A percentile compares a stretch with the other conserved stretches of the same genome.
These are phyloP conservation scores for Dictyostelium capitatum DNA, from an alignment of 78 protist species.

Conservation along the genomic window DNA sequence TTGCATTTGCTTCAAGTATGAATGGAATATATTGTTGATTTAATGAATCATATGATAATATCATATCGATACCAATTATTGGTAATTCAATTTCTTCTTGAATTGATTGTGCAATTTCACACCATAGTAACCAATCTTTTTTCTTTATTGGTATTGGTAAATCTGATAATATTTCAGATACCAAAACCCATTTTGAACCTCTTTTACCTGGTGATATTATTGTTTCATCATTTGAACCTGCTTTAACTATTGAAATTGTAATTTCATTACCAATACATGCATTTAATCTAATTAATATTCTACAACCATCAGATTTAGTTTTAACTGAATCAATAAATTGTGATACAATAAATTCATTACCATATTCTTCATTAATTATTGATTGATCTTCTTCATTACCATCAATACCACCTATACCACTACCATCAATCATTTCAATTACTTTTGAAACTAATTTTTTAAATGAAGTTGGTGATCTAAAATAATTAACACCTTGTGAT, in stretches of 20 bases:
- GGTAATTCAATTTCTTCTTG: constrained; percentile 26
- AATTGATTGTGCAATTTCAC: constrained; percentile 11
- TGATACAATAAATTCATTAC: constrained; percentile 1
- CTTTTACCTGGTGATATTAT: constrained; percentile 45
- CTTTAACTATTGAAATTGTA: constrained; percentile 30
- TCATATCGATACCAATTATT: constrained; percentile 56
- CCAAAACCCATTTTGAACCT: constrained; percentile 29
- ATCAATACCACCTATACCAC: too few species aligned
- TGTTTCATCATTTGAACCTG: not conserved
- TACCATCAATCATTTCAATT: not conserved
- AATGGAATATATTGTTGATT: not conserved
- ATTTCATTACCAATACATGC: constrained; percentile 45
- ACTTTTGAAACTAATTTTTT: not conserved
- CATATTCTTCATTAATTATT: not conserved
- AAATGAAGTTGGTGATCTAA: not conserved
- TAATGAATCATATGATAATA: not conserved
- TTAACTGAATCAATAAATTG: constrained; percentile 17
- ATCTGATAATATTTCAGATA: not conserved
- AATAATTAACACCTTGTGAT: constrained; percentile 23
- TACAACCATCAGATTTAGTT: not conserved
- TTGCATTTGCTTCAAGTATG: constrained; percentile 53
- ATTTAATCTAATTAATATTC: constrained; percentile 36
- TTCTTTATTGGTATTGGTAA: not conserved
- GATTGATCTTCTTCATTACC: too few species aligned
- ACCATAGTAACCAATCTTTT: constrained; percentile 8